phyloP scores from a whole-genome alignment of 345 rosid species.

The Eucalyptus cloeziana region DNA sequence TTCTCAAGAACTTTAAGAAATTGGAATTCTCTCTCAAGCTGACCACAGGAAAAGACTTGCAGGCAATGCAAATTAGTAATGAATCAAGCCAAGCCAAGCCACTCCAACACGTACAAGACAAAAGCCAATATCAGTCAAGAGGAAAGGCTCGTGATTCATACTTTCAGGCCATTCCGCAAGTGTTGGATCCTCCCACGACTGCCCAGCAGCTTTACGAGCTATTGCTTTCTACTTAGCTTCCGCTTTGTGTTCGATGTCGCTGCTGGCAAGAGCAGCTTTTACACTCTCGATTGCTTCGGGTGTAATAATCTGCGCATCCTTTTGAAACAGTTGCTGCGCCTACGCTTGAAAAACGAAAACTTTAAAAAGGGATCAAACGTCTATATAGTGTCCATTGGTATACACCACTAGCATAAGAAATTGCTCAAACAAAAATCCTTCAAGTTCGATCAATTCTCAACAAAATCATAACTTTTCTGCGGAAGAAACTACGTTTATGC shows the following conservation, averaged over 20 bases:
- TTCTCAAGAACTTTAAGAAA: background rate
- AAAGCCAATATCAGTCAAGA: background rate
- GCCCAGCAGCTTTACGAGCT: slow-evolving; percentile 98
- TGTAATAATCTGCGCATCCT: slow-evolving; percentile 89
- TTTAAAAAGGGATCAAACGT: background rate
- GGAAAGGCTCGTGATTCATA: slow-evolving; percentile 6
- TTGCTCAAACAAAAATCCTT: background rate
- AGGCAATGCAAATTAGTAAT: background rate
- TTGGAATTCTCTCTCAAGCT: background rate
- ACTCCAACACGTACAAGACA: background rate
- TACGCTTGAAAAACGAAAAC: slow-evolving; percentile 10
- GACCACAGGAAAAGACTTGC: background rate
- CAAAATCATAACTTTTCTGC: background rate
- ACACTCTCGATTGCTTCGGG: slow-evolving; percentile 97
- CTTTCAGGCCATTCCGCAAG: slow-evolving; percentile 99
- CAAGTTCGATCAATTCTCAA: background rate
- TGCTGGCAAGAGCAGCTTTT: slow-evolving; percentile 88
- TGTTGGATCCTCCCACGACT: slow-evolving; percentile 91
- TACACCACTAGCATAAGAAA: background rate
- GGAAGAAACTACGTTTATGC: background rate
- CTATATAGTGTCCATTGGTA: background rate
- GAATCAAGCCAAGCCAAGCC: background rate
- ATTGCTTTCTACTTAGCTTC: slow-evolving; percentile 85
- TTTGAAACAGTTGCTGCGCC: slow-evolving; percentile 92
- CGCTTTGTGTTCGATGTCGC: slow-evolving; percentile 89